Evolutionary conservation across 768 basidiomycete genomes (phyloP).

Genomic region (Auricularia cornea): DNA sequence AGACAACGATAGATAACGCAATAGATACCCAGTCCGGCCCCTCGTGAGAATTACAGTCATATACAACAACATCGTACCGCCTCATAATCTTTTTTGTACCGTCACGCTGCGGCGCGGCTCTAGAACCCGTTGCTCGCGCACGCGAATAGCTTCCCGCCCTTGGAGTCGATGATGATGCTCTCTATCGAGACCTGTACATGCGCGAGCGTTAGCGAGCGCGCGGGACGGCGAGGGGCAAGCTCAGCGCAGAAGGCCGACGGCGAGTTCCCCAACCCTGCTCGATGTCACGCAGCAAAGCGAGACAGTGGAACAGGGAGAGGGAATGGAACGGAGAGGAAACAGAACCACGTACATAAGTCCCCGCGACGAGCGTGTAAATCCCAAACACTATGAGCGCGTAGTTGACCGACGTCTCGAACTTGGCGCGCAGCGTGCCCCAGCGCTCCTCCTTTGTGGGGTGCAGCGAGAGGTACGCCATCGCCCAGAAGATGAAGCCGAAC

Average conservation of each 20-base stretch:
- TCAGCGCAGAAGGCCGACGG: too few species aligned
- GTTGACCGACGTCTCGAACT: conserved; percentile 30
- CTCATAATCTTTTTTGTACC: too few species aligned
- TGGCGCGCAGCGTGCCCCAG: conserved; percentile 27
- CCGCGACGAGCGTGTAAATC: conserved; percentile 29
- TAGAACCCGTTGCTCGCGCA: conserved; percentile 2
- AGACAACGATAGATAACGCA: too few species aligned
- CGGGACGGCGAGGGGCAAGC: too few species aligned
- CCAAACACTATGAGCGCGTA: conserved; percentile 31
- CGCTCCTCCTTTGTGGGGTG: conserved; percentile 24
- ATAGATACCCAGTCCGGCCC: too few species aligned
- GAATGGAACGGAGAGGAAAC: not conserved
- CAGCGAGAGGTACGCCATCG: conserved; percentile 34
- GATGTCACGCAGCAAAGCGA: too few species aligned
- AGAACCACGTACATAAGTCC: conserved; percentile 28
- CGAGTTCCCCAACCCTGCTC: too few species aligned
- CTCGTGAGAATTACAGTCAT: too few species aligned
- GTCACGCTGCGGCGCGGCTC: not conserved
- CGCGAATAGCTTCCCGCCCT: conserved; percentile 2
- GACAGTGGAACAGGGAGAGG: too few species aligned
- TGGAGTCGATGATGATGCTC: conserved; percentile 1
- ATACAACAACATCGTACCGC: too few species aligned
- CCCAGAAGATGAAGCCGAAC: conserved; percentile 39
- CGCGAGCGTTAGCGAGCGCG: not conserved
- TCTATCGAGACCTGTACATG: not conserved